Evolutionary conservation across 306 rosid genomes (phyloP).

Genomic region (Rubus parviflorus): DNA sequence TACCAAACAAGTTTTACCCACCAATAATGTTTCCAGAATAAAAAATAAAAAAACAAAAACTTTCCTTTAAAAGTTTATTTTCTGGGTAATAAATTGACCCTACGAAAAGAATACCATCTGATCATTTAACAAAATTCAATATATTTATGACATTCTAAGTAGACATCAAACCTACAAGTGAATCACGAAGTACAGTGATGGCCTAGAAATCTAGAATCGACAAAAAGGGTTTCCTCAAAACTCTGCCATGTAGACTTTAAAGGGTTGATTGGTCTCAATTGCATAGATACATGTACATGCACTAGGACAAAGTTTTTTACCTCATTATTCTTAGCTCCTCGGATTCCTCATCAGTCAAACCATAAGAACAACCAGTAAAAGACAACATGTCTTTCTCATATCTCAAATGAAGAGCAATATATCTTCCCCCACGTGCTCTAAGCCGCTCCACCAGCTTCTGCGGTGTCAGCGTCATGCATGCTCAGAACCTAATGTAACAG

Average conservation of each 20-base stretch:
- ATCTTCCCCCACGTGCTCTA: conserved; percentile 72
- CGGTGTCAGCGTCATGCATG: conserved; percentile 86
- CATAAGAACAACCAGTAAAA: conserved; percentile 87
- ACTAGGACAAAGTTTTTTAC: conserved; percentile 34
- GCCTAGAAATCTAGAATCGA: neutral
- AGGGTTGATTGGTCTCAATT: neutral
- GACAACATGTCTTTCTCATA: conserved; percentile 96
- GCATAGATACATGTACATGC: neutral
- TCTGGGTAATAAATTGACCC: neutral
- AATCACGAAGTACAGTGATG: neutral
- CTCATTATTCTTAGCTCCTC: conserved; percentile 92
- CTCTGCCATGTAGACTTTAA: neutral
- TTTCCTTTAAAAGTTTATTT: neutral
- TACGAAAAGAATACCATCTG: neutral
- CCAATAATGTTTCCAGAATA: neutral
- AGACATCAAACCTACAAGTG: neutral
- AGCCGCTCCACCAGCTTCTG: conserved; percentile 98
- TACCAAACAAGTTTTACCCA: neutral
- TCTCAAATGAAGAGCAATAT: conserved; percentile 93
- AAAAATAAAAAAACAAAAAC: neutral
- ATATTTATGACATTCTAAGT: neutral
- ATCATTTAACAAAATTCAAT: neutral
- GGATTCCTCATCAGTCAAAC: conserved; percentile 72
- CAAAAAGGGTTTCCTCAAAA: neutral
- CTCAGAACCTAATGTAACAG: conserved; percentile 95